A percentile compares a stretch with the other conserved stretches of the same genome.
These are phyloP conservation scores for Dictyophora rubrovolvata DNA, from an alignment of 768 basidiomycete genomes.

Conservation along the genomic window DNA sequence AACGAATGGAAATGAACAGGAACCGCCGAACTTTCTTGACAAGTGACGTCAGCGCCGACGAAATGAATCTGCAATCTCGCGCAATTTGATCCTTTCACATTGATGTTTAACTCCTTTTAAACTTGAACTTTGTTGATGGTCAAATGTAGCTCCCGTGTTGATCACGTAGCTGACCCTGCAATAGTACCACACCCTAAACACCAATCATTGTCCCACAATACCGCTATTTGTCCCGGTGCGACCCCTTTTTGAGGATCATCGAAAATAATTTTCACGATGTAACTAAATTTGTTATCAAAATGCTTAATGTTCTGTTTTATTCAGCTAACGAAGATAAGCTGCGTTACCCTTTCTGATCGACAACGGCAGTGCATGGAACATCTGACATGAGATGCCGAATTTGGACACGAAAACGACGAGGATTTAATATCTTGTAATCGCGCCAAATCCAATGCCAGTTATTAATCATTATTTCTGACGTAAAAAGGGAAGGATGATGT, in stretches of 20 bases:
- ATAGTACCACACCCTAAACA: constrained; percentile 82
- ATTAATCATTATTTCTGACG: constrained; percentile 22
- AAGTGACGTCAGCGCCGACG: too few species aligned
- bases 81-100: too few species aligned
- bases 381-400: constrained; percentile 61
- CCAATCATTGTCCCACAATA: constrained; percentile 62
- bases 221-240: constrained; percentile 72
- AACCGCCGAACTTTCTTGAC: too few species aligned
- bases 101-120: too few species aligned
- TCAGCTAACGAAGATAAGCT: background rate
- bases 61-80: too few species aligned
- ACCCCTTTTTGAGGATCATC: constrained; percentile 55
- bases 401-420: constrained; percentile 44
- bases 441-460: constrained; percentile 75
- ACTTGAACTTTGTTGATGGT: background rate
- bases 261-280: constrained; percentile 35
- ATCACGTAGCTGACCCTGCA: constrained; percentile 12
- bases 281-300: background rate
- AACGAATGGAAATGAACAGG: too few species aligned
- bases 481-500: constrained; percentile 49
- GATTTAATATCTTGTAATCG: constrained; percentile 19
- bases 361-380: constrained; percentile 41
- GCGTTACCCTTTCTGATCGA: constrained; percentile 28
- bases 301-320: background rate
- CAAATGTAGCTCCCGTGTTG: background rate